These are phyloP conservation scores for Colletotrichum abscissum DNA, from an alignment of 2,329 filamentous ascomycete genomes.

Conservation along the genomic window DNA sequence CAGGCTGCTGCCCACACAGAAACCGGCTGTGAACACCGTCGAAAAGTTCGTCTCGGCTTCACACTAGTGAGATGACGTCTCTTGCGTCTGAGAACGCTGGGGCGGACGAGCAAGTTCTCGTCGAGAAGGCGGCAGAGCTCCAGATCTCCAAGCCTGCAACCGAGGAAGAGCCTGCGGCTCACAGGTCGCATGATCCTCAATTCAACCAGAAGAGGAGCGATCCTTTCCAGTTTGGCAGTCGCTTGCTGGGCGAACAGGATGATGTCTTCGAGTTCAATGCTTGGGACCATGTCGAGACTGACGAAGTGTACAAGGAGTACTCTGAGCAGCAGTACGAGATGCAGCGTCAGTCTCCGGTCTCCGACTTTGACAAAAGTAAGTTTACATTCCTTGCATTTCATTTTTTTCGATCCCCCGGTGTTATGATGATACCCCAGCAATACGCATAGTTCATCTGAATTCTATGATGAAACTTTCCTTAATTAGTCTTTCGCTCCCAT, in stretches of 20 bases:
- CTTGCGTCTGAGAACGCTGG: conserved; percentile 3
- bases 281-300: conserved; percentile 97
- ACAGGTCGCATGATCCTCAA: conserved; percentile 77
- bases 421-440: conserved; percentile 45
- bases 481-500: conserved; percentile 80
- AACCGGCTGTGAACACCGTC: not conserved
- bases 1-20: conserved; percentile 7
- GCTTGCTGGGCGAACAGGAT: conserved; percentile 84
- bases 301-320: conserved; percentile 88
- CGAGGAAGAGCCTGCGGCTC: conserved; percentile 56
- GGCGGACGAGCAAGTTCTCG: conserved; percentile 35
- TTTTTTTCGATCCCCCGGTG: conserved; percentile 36
- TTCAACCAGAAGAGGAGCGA: conserved; percentile 88
- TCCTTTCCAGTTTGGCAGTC: conserved; percentile 95
- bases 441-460: conserved; percentile 72
- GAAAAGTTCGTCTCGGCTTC: not conserved
- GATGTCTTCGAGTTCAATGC: conserved; percentile 98
- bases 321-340: conserved; percentile 85
- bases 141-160: conserved; percentile 31
- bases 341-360: conserved; percentile 88
- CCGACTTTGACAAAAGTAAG: conserved; percentile 89
- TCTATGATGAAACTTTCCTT: conserved; percentile 64
- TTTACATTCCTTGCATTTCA: conserved; percentile 37
- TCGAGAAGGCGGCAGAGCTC: conserved; percentile 41
- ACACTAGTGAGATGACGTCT: conserved; percentile 23